phyloP scores from a whole-genome alignment of 2,329 filamentous ascomycete species.

The Verticillium dahliae region DNA sequence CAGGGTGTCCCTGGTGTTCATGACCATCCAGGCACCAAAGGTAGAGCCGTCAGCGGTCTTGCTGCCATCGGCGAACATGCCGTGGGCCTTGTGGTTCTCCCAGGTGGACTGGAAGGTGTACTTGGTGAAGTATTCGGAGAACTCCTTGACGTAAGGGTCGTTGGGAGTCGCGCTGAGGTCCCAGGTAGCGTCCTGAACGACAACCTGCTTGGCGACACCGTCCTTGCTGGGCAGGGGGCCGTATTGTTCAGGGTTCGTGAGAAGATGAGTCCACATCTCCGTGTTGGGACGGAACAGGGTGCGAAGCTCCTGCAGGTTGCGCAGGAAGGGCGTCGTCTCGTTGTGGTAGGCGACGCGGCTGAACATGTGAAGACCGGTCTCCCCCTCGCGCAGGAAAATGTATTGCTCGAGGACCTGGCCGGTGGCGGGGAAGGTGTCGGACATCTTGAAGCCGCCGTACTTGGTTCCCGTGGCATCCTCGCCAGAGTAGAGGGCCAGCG shows the following conservation, averaged over 20 bases:
- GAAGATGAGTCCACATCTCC: slow-evolving; percentile 50
- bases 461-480: slow-evolving; percentile 37
- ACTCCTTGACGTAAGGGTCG: slow-evolving; percentile 45
- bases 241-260: slow-evolving; percentile 43
- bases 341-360: slow-evolving; percentile 50
- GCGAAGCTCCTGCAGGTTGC: slow-evolving; percentile 51
- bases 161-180: slow-evolving; percentile 44
- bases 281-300: slow-evolving; percentile 52
- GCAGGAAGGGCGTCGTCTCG: slow-evolving; percentile 41
- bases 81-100: slow-evolving; percentile 49
- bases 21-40: slow-evolving; percentile 53
- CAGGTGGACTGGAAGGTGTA: slow-evolving; percentile 52
- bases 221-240: slow-evolving; percentile 43
- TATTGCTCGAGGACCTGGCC: slow-evolving; percentile 54
- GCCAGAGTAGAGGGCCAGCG: slow-evolving; percentile 44
- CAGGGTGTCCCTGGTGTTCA: slow-evolving; percentile 54
- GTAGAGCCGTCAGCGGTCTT: slow-evolving; percentile 39
- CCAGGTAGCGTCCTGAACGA: slow-evolving; percentile 57
- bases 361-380: slow-evolving; percentile 54
- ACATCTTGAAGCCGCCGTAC: slow-evolving; percentile 50
- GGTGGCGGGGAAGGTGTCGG: slow-evolving; percentile 47
- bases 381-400: slow-evolving; percentile 55
- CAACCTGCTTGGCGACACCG: slow-evolving; percentile 29
- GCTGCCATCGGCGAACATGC: slow-evolving; percentile 27
- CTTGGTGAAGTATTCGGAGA: slow-evolving; percentile 55